These are phyloP conservation scores for Tricholoma sp. DNA, from an alignment of 768 basidiomycete genomes.

Conservation along the genomic window DNA sequence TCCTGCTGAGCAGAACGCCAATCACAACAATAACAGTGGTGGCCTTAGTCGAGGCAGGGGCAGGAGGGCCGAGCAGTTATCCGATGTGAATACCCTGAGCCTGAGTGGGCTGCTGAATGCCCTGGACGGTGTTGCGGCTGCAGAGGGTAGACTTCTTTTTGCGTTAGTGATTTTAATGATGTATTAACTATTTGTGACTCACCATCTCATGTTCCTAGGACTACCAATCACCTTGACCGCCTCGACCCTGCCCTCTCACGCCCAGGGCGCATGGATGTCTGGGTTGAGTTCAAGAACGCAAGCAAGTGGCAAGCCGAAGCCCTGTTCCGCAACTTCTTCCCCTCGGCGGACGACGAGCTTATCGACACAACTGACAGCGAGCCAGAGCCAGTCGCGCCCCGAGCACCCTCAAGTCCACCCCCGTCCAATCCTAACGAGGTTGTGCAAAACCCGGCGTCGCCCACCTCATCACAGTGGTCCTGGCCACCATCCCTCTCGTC, in stretches of 20 bases:
- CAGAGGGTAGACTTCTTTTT: slow-evolving; percentile 84
- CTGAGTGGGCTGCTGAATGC: slow-evolving; percentile 81
- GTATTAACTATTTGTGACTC: neutral
- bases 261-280: slow-evolving; percentile 90
- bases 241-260: slow-evolving; percentile 89
- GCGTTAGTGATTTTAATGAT: slow-evolving; percentile 62
- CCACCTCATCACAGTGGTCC: slow-evolving; percentile 25
- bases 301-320: slow-evolving; percentile 82
- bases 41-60: slow-evolving; percentile 32
- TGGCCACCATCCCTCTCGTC: slow-evolving; percentile 11
- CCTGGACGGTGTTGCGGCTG: slow-evolving; percentile 80
- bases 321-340: slow-evolving; percentile 89
- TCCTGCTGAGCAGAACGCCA: slow-evolving; percentile 18
- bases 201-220: slow-evolving; percentile 35
- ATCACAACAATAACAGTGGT: slow-evolving; percentile 7
- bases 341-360: slow-evolving; percentile 53
- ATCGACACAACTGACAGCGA: slow-evolving; percentile 7
- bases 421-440: slow-evolving; percentile 2
- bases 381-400: slow-evolving; percentile 26
- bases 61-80: slow-evolving; percentile 49
- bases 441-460: slow-evolving; percentile 16
- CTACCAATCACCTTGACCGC: slow-evolving; percentile 87
- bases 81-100: slow-evolving; percentile 76
- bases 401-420: slow-evolving; percentile 2
- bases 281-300: slow-evolving; percentile 87